Evolutionary conservation across 495 filamentous ascomycete genomes (phyloP), one percentile per base, ranked within the genome.

Genomic region (Aspergillus bertholletiae): DNA sequence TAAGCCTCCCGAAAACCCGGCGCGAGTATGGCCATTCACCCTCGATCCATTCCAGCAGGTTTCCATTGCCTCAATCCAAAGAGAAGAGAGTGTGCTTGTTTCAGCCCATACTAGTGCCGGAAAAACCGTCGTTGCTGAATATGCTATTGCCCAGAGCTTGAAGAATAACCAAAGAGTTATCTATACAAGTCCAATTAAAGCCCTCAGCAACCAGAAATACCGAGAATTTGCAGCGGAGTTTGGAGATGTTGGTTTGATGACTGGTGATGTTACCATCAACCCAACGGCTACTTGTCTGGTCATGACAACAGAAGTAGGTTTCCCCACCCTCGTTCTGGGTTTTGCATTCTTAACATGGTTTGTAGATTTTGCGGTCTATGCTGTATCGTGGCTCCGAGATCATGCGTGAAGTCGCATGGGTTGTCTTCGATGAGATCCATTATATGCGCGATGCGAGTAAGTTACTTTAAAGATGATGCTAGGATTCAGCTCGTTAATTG

Each of bases 161-260:
- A 92, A 95, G 75, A 84, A 88, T 69, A 97, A 96, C 74, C 94
- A 98, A 74, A 84, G 94, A 65, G 94, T 98, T 55, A 97, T 98
- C 67, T 98, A 98, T 75, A 98, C 94, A 2, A 97, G 93, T 79
- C 94, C 94, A 1, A 97, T 98, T 75, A 98, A 98, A 70, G 94
- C 94, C 21, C 77, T 98, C 66, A 96, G 92, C 68, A 98, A 98
- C 65, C 94, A 98, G 68, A 98, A 98, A 61, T 98, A 96, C 69
- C 80, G 94, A 75, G 94, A 98, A 69, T 98, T 98, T 70, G 81
- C 83, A 34, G 91, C 88, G 30, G 92, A 96, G 49, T 98, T 98
- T 73, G 92, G 92, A 37, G 94, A 98, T 69, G 94, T 96, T 52
- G 94, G 94, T 32, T 77, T 98, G 55, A 98, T 98, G 94, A 98